Conservation (phyloP, 371 early-diverging fungal genomes). For the Haplosporangium sp. region DNA sequence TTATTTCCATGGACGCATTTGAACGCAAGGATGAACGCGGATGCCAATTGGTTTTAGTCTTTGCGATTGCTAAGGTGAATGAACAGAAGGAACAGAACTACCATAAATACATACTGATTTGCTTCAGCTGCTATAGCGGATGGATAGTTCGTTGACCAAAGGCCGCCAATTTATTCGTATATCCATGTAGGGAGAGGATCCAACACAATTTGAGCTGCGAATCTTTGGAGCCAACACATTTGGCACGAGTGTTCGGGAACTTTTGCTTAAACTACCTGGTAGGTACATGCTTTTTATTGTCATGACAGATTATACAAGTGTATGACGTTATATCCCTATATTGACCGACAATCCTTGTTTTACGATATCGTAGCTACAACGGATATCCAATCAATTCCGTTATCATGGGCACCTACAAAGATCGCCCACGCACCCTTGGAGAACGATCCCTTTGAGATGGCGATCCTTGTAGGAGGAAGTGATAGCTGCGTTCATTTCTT, state of each 20-base stretch:
- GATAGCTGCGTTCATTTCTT: conserved; percentile 50
- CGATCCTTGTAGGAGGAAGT: conserved; percentile 41
- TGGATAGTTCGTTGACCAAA: too few species aligned
- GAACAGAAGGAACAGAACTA: too few species aligned
- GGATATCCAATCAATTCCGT: conserved; percentile 35
- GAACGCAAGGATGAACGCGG: conserved; percentile 44
- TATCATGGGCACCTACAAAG: conserved; percentile 52
- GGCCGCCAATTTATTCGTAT: too few species aligned
- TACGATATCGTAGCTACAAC: conserved; percentile 17
- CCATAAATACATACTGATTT: not conserved
- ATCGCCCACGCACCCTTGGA: conserved; percentile 40
- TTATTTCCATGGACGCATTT: conserved; percentile 51
- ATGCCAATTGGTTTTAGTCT: conserved; percentile 33
- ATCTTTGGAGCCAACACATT: conserved; percentile 45
- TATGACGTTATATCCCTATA: too few species aligned
- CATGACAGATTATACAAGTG: too few species aligned
- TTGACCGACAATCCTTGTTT: not conserved
- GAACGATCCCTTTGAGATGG: conserved; percentile 48
- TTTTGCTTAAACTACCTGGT: conserved; percentile 38
- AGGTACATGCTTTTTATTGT: not conserved
- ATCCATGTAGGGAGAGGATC: conserved; percentile 23
- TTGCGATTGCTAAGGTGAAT: conserved; percentile 39
- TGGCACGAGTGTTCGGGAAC: conserved; percentile 29
- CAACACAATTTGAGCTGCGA: conserved; percentile 43
- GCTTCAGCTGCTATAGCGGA: too few species aligned